Base-by-base conservation (phyloP, 345 rosid genomes). In the Geranium rotundifolium region DNA sequence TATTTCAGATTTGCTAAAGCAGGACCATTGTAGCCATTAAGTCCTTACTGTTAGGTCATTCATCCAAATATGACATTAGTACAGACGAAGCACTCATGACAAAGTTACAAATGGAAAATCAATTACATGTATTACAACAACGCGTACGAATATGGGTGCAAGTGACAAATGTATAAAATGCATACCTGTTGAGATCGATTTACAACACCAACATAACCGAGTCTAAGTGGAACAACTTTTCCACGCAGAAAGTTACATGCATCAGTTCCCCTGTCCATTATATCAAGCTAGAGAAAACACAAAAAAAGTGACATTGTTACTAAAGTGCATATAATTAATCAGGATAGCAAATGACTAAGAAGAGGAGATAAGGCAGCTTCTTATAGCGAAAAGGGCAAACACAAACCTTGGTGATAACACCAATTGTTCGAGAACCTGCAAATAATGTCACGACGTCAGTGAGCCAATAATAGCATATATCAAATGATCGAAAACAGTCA, bases 101-200 rank as follows among this genome's bases (percentile, higher is more conserved):
- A 34, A 34, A 34, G 10, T 5, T 34, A 34, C 41, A 8, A 34
- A 34, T 34, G 41, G 41, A 1, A 34, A 34, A 34, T 34, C 41
- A 34, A 8, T 14, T 46, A 46, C 52, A 14, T 10, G 52, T 46
- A 12, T 37, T 46, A 46, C 52, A 46, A 12, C 52, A 46, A 46
- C 14, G 52, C 52, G 12, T 46, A 46, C 3, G 52, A 46, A 46
- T 9, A 46, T 7, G 10, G 52, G 1, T 46, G 52, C 52, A 46
- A 46, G 12, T 46, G 14, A 46, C 0, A 46, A 46, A 1, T 46
- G 14, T 46, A 9, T 46, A 46, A 46, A 46, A 69, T 17, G 23
- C 64, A 56, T 74, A 86, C 88, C 89, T 83, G 82, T 65, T 83
- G 91, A 56, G 87, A 62, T 69, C 91, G 85, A 75, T 86, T 86